Percentiles rank a stretch among this genome's conserved stretches.
Evolutionary conservation across 2,329 filamentous ascomycete species (phyloP).

Genomic region (Fusarium phyllophilum): DNA sequence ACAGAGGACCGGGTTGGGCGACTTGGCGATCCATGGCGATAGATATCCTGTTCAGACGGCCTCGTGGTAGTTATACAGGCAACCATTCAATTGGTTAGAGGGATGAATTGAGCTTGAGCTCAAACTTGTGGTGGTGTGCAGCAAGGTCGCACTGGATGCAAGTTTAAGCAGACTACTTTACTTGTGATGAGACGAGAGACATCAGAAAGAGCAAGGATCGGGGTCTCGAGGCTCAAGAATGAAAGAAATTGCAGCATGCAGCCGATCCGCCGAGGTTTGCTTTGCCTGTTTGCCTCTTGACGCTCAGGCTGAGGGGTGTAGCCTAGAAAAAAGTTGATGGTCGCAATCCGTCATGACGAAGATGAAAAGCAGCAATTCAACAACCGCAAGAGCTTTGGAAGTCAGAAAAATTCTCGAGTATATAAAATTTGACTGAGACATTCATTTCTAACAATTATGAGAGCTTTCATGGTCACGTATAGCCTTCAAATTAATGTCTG

Average conservation of each 20-base stretch:
- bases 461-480: constrained; percentile 45
- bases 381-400: constrained; percentile 29
- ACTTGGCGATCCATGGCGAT: constrained; percentile 16
- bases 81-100: constrained; percentile 17
- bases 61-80: constrained; percentile 24
- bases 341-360: constrained; percentile 16
- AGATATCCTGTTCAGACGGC: constrained; percentile 9
- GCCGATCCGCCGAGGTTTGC: constrained; percentile 42
- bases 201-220: constrained; percentile 20
- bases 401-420: constrained; percentile 37
- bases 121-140: constrained; percentile 1
- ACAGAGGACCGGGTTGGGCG: constrained; percentile 20
- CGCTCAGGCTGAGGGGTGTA: constrained; percentile 41
- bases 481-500: constrained; percentile 4
- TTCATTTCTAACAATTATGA: constrained; percentile 12
- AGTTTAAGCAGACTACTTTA: constrained; percentile 8
- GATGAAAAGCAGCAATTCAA: constrained; percentile 30
- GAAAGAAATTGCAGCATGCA: constrained; percentile 43
- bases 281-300: constrained; percentile 39
- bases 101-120: constrained; percentile 26
- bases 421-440: not conserved
- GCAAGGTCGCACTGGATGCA: not conserved
- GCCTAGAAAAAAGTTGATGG: constrained; percentile 30
- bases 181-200: constrained; percentile 34
- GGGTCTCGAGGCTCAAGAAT: constrained; percentile 38